Evolutionary conservation across 2,329 filamentous ascomycete species (phyloP), one percentile per base, ranked within the genome.

Genomic region (Bipolaris bicolor): DNA sequence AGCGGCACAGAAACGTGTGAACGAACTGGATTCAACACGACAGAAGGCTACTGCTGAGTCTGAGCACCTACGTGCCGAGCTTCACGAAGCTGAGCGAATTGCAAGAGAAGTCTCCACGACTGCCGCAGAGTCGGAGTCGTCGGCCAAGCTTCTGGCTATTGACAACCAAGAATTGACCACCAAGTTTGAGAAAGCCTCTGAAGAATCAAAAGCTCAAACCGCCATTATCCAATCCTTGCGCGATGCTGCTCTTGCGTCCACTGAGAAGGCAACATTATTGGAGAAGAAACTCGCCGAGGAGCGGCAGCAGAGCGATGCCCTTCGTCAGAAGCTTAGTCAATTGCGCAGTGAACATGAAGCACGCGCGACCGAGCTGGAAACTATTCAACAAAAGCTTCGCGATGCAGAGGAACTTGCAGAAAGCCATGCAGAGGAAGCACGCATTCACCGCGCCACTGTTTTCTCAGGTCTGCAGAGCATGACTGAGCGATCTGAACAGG

Each of bases 361-460:
- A 49, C 86, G 87, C 33, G 89, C 87, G 9, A 82, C 86, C 0
- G 94, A 99, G 72, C 82, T 98, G 3, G 91, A 92, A 43, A 84
- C 84, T 18, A 84, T 87, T 0, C 88, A 85, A 1, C 87, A 92
- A 65, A 88, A 90, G 49, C 79, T 99, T 47, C 87, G 86, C 39
- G 93, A 97, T 75, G 88, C 91, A 0, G 92, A 99, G 77, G 92
- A 97, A 70, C 79, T 98, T 43, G 90, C 91, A 1, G 90, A 96
- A 69, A 92, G 89, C 65, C 89, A 97, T 75, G 91, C 93, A 5
- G 87, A 88, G 64, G 96, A 99, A 79, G 94, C 95, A 5, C 85
- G 88, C 55, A 90, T 90, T 15, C 94, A 98, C 72, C 90, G 91
- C 22, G 83, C 90, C 66, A 93, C 90, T 20, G 88, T 99, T 33